Evolutionary conservation across 2,329 filamentous ascomycete genomes (phyloP).

Genomic region (Fusarium sp.): DNA sequence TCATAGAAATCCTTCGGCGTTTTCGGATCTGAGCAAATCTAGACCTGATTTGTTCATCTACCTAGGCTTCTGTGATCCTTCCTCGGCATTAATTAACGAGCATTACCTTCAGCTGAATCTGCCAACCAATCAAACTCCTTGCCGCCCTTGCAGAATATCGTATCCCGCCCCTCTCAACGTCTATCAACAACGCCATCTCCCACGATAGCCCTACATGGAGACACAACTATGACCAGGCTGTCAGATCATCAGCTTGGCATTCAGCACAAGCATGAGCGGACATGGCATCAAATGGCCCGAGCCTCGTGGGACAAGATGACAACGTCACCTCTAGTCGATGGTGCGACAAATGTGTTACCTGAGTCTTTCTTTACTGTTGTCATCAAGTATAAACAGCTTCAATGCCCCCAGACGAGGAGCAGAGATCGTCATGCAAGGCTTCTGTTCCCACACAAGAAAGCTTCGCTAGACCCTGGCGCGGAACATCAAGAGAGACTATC

Average conservation of each 20-base stretch:
- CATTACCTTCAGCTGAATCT: constrained; percentile 20
- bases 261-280: constrained; percentile 1
- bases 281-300: constrained; percentile 18
- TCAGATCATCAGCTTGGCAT: constrained; percentile 24
- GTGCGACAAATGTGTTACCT: constrained; percentile 29
- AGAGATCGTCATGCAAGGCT: not conserved
- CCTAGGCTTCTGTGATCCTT: not conserved
- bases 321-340: constrained; percentile 6
- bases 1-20: not conserved
- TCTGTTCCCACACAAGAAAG: not conserved
- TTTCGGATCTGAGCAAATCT: not conserved
- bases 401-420: not conserved
- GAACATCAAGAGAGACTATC: constrained; percentile 2
- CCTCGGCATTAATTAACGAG: constrained; percentile 1
- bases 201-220: constrained; percentile 29
- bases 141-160: constrained; percentile 8
- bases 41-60: not conserved
- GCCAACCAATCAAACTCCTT: constrained; percentile 35
- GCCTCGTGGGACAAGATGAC: constrained; percentile 7
- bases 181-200: constrained; percentile 32
- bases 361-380: not conserved
- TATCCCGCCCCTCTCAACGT: constrained; percentile 4
- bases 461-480: not conserved
- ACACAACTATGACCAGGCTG: constrained; percentile 8
- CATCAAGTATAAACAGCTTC: constrained; percentile 21